Conservation (phyloP, 495 filamentous ascomycete species). For the Rhypophila decipiens region DNA sequence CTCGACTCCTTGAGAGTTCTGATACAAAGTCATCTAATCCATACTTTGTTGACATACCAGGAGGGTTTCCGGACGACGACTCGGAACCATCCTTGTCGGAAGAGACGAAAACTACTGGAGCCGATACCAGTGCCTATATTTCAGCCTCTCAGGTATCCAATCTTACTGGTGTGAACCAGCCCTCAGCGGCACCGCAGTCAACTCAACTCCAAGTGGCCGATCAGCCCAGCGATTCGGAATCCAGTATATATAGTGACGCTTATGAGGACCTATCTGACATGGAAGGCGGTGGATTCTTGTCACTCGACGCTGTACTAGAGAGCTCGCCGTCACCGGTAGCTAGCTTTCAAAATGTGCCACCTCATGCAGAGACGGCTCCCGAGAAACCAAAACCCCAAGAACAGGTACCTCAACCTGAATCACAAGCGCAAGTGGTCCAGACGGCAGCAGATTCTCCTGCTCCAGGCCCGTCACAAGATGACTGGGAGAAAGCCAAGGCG, state of each 20-base stretch:
- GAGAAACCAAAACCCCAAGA: slow-evolving; percentile 6
- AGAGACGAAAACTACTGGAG: no score
- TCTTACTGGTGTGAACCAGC: no score
- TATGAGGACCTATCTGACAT: slow-evolving; percentile 66
- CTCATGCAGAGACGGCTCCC: slow-evolving; percentile 1
- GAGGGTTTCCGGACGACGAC: slow-evolving; percentile 37
- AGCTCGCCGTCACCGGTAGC: slow-evolving; percentile 31
- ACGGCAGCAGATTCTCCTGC: slow-evolving; percentile 13
- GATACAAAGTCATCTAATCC: slow-evolving; percentile 8
- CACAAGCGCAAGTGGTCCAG: slow-evolving; percentile 7
- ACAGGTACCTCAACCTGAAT: slow-evolving; percentile 1
- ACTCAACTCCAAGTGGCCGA: slow-evolving; percentile 1
- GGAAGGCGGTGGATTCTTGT: slow-evolving; percentile 71
- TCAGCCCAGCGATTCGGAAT: slow-evolving; percentile 26
- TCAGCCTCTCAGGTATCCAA: no score
- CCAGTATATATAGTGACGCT: slow-evolving; percentile 82
- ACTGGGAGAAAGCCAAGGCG: slow-evolving; percentile 56
- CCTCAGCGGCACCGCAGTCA: background rate
- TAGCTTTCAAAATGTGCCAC: background rate
- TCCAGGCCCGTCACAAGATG: slow-evolving; percentile 38
- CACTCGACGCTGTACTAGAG: slow-evolving; percentile 77
- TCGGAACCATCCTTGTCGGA: slow-evolving; percentile 20
- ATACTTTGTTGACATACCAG: slow-evolving; percentile 34
- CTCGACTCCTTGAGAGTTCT: background rate
- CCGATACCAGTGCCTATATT: no score